Evolutionary conservation across 2,329 filamentous ascomycete genomes (phyloP).

Genomic region (Zarea fungicola): DNA sequence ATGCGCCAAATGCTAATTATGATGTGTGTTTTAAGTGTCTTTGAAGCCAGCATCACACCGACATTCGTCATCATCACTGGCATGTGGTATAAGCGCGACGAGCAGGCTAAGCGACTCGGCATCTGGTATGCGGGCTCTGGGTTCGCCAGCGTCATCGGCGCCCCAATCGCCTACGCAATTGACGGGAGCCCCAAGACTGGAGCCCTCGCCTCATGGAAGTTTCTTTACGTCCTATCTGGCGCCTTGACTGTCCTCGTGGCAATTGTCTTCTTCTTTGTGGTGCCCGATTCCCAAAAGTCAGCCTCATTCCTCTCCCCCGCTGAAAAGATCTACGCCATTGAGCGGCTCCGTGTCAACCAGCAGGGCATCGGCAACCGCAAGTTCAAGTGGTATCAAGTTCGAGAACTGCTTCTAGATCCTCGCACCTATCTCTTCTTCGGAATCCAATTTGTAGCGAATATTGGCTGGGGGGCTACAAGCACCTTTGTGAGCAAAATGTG

Average conservation of each 20-base stretch:
- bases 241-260: not conserved
- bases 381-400: constrained; percentile 39
- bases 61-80: constrained; percentile 22
- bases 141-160: not conserved
- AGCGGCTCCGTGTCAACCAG: constrained; percentile 42
- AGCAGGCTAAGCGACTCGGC: constrained; percentile 26
- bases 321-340: constrained; percentile 47
- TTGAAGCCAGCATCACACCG: constrained; percentile 23
- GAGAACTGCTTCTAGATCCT: constrained; percentile 42
- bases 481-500: not conserved
- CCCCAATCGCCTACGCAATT: not conserved
- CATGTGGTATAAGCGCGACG: constrained; percentile 25
- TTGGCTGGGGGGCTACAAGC: not conserved
- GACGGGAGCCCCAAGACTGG: not conserved
- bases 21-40: too few species aligned
- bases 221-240: not conserved
- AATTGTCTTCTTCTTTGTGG: not conserved
- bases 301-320: constrained; percentile 46
- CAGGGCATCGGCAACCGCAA: constrained; percentile 46
- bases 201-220: not conserved
- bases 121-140: constrained; percentile 16
- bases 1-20: too few species aligned
- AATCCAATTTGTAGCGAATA: not conserved
- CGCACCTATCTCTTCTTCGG: constrained; percentile 44
- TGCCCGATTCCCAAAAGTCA: not conserved